Base-by-base conservation (phyloP, 768 basidiomycete species). In the Boletus coccyginus region DNA sequence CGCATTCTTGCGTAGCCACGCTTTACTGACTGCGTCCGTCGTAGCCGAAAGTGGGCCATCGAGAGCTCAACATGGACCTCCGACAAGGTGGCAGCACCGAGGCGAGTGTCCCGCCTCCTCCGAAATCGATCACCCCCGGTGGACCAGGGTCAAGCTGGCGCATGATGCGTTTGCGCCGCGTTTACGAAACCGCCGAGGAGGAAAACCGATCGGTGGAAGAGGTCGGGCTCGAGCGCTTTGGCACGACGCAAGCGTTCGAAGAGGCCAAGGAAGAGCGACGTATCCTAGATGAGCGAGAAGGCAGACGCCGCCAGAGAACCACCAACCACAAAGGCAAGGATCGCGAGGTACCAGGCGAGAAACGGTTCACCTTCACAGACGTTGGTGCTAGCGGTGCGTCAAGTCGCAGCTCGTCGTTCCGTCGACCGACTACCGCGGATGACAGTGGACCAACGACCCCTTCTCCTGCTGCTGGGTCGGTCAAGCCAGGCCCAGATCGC, bases 121-220 rank as follows among this genome's bases (percentile, higher is more conserved):
- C 79, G 7, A 83, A 81, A 68, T 66, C 81, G 21, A 69, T 76
- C 52, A 83, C 81, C 0, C 92, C 94, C 0, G 96, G 96, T 3
- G 94, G 93, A 2, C 90, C 94, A 6, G 96, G 96, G 12, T 93
- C 92, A 3, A 86, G 85, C 67, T 99, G 97, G 96, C 86, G 97
- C 16, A 98, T 98, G 97, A 94, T 92, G 87, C 93, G 94, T 63
- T 82, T 99, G 0, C 84, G 87, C 40, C 81, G 91, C 16, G 88
- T 93, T 1, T 95, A 92, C 66, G 96, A 98, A 69, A 82, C 90
- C 3, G 93, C 90, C 0, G 86, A 92, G 56, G 95, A 98, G 65
- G 93, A 95, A 70, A 81, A 83, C 7, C 73, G 78, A 6, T 67
- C 85, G 0, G 68, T 92, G 12, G 87, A 92, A 61, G 82, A 94